Conservation (phyloP, 768 basidiomycete genomes). For the Lentinula sp. region DNA sequence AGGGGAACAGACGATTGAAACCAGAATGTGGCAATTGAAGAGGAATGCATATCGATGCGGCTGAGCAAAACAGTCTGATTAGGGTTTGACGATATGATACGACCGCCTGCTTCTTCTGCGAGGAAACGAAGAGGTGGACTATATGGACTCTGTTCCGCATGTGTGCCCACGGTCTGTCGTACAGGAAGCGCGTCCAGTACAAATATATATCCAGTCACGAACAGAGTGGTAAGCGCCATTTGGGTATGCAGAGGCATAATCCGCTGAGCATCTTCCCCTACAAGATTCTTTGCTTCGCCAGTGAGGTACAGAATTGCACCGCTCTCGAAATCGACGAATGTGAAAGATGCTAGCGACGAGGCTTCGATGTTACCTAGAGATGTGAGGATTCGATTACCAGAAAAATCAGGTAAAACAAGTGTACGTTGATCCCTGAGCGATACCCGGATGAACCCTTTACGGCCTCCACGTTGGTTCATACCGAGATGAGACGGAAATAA, state of each 20-base stretch:
- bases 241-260: conserved; percentile 47
- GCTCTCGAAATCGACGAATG: conserved; percentile 46
- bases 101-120: conserved; percentile 35
- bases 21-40: conserved; percentile 49
- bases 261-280: conserved; percentile 39
- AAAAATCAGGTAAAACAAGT: conserved; percentile 54
- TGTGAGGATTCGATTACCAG: conserved; percentile 59
- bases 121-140: conserved; percentile 52
- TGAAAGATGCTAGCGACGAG: conserved; percentile 50
- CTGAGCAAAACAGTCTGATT: conserved; percentile 27
- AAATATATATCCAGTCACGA: conserved; percentile 45
- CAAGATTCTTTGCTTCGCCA: conserved; percentile 43
- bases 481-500: conserved; percentile 52
- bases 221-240: conserved; percentile 41
- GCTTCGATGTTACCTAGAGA: conserved; percentile 58
- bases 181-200: conserved; percentile 51
- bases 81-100: conserved; percentile 9
- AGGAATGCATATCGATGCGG: conserved; percentile 35
- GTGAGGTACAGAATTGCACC: conserved; percentile 61
- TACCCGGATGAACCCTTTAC: conserved; percentile 55
- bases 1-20: conserved; percentile 32
- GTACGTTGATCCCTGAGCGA: conserved; percentile 48
- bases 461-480: conserved; percentile 61
- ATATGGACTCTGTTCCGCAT: conserved; percentile 39
- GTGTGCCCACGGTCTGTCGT: conserved; percentile 31